These are phyloP conservation scores for Heliamphora exappendiculata DNA, from an alignment of 148 eudicot genomes.

Conservation along the genomic window DNA sequence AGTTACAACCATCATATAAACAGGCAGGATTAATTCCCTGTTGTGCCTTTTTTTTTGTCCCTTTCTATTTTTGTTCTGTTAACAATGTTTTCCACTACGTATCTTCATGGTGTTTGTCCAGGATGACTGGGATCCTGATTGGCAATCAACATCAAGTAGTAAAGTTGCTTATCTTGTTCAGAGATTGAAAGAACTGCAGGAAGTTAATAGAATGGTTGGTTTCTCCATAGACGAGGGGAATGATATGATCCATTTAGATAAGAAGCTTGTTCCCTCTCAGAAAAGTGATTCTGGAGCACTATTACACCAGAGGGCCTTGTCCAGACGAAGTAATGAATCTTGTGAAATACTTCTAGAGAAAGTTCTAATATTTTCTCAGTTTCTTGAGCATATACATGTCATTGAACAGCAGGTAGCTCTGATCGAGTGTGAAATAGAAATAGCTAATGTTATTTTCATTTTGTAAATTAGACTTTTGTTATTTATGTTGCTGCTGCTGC, in stretches of 20 bases:
- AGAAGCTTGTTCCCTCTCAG: slow-evolving; percentile 11
- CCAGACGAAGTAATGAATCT: slow-evolving; percentile 20
- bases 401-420: slow-evolving; percentile 76
- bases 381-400: slow-evolving; percentile 93
- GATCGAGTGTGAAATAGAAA: not conserved
- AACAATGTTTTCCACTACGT: slow-evolving; percentile 1
- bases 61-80: not conserved
- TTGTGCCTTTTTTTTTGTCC: not conserved
- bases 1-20: slow-evolving; percentile 93
- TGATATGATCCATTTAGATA: slow-evolving; percentile 18
- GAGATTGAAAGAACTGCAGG: slow-evolving; percentile 64
- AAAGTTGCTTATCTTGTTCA: slow-evolving; percentile 80
- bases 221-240: slow-evolving; percentile 23
- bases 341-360: slow-evolving; percentile 37
- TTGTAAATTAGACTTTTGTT: not conserved
- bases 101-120: slow-evolving; percentile 19
- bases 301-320: slow-evolving; percentile 14
- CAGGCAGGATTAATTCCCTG: slow-evolving; percentile 41
- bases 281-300: slow-evolving; percentile 9
- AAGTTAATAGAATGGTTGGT: slow-evolving; percentile 24
- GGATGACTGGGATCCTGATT: slow-evolving; percentile 99
- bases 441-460: not conserved
- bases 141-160: slow-evolving; percentile 99
- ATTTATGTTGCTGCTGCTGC: not conserved
- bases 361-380: slow-evolving; percentile 93